Conservation (phyloP, 495 filamentous ascomycete genomes). For the Aspergillus biplanus region DNA sequence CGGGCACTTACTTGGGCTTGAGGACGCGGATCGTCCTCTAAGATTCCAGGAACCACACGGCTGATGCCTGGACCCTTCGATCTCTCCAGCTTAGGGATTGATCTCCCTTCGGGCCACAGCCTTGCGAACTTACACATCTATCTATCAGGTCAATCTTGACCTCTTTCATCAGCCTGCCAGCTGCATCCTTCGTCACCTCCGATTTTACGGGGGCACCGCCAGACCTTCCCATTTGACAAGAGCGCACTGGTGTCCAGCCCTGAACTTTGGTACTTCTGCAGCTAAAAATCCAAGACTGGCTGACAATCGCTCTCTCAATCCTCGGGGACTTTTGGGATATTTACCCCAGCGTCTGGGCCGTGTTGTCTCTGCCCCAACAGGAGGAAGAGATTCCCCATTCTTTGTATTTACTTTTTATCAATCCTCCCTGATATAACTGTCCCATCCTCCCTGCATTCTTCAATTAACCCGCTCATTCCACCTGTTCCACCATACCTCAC, state of each 20-base stretch:
- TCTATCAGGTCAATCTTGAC: not conserved
- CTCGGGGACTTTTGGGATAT: not conserved
- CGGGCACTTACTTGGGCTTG: not conserved
- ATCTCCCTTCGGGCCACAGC: not conserved
- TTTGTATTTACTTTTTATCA: not conserved
- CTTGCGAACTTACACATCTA: constrained; percentile 8
- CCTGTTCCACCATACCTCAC: not conserved
- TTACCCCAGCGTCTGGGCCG: not conserved
- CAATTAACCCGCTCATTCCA: not conserved
- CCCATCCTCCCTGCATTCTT: too few relatives aligned
- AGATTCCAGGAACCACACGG: constrained; percentile 7
- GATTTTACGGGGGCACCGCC: not conserved
- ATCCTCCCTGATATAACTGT: not conserved
- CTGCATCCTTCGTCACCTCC: constrained; percentile 1
- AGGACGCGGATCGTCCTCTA: constrained; percentile 4
- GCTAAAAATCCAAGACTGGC: constrained; percentile 1
- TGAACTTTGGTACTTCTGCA: not conserved
- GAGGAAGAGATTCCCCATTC: not conserved
- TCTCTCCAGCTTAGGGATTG: not conserved
- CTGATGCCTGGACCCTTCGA: not conserved
- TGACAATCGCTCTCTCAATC: not conserved
- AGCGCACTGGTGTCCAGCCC: not conserved
- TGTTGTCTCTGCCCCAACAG: not conserved
- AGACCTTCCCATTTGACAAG: constrained; percentile 6
- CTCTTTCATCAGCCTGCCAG: not conserved